Percentiles rank a stretch among this genome's conserved stretches.
These are phyloP conservation scores for Moelleriella libera DNA, from an alignment of 2,329 filamentous ascomycete genomes.

Conservation along the genomic window DNA sequence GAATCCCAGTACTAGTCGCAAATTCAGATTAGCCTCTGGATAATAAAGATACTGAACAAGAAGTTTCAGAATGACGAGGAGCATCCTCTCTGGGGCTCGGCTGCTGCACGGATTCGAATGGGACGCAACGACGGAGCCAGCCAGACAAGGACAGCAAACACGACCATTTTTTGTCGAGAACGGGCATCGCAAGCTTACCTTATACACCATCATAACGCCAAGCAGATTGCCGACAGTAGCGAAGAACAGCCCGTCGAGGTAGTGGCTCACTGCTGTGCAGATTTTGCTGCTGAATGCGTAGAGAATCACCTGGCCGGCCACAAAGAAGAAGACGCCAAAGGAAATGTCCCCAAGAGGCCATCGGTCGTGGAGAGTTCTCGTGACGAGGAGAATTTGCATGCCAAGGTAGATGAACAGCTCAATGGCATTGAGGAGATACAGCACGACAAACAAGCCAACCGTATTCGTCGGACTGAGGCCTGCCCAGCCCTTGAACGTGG, in stretches of 20 bases:
- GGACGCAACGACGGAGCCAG: background rate
- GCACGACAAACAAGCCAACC: conserved; percentile 74
- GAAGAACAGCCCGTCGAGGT: conserved; percentile 88
- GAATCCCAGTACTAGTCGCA: conserved; percentile 83
- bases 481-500: conserved; percentile 87
- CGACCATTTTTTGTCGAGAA: background rate
- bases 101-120: too few species aligned
- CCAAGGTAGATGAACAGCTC: conserved; percentile 73
- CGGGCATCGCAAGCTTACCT: conserved; percentile 38
- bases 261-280: conserved; percentile 75
- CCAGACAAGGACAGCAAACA: background rate
- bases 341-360: conserved; percentile 89
- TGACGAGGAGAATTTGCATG: conserved; percentile 79
- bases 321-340: conserved; percentile 84
- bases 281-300: conserved; percentile 82
- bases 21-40: too few species aligned
- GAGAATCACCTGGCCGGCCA: conserved; percentile 80
- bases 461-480: conserved; percentile 78
- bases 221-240: conserved; percentile 87
- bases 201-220: conserved; percentile 99
- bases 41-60: too few species aligned
- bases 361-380: conserved; percentile 81
- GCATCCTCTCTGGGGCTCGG: background rate
- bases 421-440: conserved; percentile 83
- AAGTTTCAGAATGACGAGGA: background rate